These are phyloP conservation scores for Termitomyces sp. DNA, from an alignment of 768 basidiomycete species.

Conservation along the genomic window DNA sequence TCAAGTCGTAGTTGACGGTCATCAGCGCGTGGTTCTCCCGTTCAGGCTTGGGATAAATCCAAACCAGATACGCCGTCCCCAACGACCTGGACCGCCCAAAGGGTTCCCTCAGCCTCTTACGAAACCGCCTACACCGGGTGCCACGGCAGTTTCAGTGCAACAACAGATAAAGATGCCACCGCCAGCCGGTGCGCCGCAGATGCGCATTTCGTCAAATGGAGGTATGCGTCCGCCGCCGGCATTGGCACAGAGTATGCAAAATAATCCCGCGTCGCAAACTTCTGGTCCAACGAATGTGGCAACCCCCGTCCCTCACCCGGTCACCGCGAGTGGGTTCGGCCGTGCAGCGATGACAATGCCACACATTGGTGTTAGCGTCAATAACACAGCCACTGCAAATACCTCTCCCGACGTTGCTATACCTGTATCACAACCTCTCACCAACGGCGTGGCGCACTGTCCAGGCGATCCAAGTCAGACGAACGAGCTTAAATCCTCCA, in stretches of 20 bases:
- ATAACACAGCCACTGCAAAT: neutral
- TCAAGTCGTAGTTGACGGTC: conserved; percentile 42
- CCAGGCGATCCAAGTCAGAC: conserved; percentile 14
- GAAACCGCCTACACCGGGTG: conserved; percentile 23
- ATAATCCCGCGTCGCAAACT: conserved; percentile 16
- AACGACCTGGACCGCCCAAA: conserved; percentile 14
- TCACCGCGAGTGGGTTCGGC: conserved; percentile 31
- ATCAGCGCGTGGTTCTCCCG: conserved; percentile 42
- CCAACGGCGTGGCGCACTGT: conserved; percentile 25
- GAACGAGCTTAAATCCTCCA: conserved; percentile 20
- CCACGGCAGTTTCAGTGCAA: conserved; percentile 52
- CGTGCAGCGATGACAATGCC: conserved; percentile 41
- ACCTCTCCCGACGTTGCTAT: conserved; percentile 26
- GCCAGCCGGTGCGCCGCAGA: conserved; percentile 44
- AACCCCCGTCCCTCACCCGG: conserved; percentile 28
- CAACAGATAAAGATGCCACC: conserved; percentile 63
- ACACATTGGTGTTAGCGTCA: conserved; percentile 21
- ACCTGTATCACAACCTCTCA: conserved; percentile 20
- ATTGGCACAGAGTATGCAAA: conserved; percentile 20
- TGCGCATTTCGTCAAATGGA: conserved; percentile 57
- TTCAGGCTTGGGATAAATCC: conserved; percentile 40
- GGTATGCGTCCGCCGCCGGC: conserved; percentile 44
- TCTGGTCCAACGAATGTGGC: conserved; percentile 22
- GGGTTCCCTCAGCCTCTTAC: conserved; percentile 8
- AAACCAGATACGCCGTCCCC: conserved; percentile 22